Percentiles rank a stretch among this genome's conserved stretches.
Conservation (phyloP, 768 basidiomycete species). For the Collybiopsis luxurians region DNA sequence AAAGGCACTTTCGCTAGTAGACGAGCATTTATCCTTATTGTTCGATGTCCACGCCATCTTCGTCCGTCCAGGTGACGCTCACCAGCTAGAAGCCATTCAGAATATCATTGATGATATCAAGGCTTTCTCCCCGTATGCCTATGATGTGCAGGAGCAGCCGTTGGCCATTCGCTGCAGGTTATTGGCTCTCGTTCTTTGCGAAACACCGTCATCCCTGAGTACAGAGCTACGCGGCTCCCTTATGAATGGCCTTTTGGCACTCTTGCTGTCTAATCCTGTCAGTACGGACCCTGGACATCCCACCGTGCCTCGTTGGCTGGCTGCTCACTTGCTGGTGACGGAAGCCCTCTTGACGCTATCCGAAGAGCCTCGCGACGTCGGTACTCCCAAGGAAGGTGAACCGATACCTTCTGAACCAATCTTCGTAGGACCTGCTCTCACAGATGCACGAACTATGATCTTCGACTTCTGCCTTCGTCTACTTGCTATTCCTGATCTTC, state of each 20-base stretch:
- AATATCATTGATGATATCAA: constrained; percentile 78
- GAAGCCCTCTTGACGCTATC: constrained; percentile 79
- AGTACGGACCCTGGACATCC: constrained; percentile 53
- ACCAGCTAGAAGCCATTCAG: constrained; percentile 64
- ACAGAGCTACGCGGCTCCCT: constrained; percentile 52
- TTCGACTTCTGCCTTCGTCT: constrained; percentile 78
- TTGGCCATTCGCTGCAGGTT: constrained; percentile 83
- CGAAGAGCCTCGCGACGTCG: constrained; percentile 65
- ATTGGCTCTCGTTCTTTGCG: constrained; percentile 78
- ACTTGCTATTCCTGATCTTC: constrained; percentile 60
- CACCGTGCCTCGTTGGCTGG: constrained; percentile 79
- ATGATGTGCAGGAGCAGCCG: constrained; percentile 71
- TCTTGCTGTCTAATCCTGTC: constrained; percentile 57
- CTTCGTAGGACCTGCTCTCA: constrained; percentile 56
- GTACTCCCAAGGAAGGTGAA: constrained; percentile 71
- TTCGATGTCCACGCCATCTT: constrained; percentile 88
- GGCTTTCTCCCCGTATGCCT: constrained; percentile 58
- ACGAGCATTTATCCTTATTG: constrained; percentile 82
- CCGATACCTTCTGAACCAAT: constrained; percentile 50
- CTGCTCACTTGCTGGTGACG: constrained; percentile 79
- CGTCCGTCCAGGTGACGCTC: constrained; percentile 55
- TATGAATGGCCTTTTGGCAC: constrained; percentile 66
- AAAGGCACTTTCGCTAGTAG: constrained; percentile 75
- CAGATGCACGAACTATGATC: constrained; percentile 59
- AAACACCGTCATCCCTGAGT: constrained; percentile 60